These are phyloP conservation scores for Jatropha podagrica DNA, from an alignment of 441 rosid species.

Conservation along the genomic window DNA sequence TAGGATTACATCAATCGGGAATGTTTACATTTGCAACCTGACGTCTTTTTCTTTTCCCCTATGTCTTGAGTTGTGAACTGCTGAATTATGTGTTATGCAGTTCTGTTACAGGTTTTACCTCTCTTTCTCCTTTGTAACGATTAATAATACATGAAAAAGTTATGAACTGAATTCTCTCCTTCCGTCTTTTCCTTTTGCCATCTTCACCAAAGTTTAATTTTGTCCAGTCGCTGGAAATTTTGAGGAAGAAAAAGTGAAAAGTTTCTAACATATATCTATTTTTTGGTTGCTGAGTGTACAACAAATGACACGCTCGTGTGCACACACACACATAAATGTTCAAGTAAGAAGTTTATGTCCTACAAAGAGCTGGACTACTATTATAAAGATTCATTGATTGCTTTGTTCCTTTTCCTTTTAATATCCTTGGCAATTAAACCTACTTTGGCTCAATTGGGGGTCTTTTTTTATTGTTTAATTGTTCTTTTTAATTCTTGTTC, in stretches of 20 bases:
- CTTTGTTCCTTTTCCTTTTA: not conserved
- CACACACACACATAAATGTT: no score
- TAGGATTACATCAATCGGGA: not conserved
- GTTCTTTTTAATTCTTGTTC: constrained; percentile 4
- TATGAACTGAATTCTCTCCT: not conserved
- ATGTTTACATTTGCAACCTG: not conserved
- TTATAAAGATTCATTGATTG: not conserved
- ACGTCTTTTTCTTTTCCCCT: no score
- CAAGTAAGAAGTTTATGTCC: not conserved
- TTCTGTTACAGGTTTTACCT: not conserved
- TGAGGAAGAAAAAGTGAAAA: not conserved
- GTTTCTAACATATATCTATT: not conserved
- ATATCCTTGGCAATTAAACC: not conserved
- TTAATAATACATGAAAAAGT: no score
- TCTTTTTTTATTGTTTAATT: not conserved
- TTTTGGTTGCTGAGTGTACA: not conserved
- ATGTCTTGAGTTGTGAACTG: not conserved
- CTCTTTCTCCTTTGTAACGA: not conserved
- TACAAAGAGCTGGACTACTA: not conserved
- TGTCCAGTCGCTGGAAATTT: not conserved
- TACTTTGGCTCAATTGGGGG: not conserved
- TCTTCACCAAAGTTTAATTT: not conserved
- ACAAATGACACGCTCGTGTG: not conserved
- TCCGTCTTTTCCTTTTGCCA: not conserved
- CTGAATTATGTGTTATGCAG: not conserved